Evolutionary conservation across 495 filamentous ascomycete species (phyloP).

Genomic region (Copromyces sp.): DNA sequence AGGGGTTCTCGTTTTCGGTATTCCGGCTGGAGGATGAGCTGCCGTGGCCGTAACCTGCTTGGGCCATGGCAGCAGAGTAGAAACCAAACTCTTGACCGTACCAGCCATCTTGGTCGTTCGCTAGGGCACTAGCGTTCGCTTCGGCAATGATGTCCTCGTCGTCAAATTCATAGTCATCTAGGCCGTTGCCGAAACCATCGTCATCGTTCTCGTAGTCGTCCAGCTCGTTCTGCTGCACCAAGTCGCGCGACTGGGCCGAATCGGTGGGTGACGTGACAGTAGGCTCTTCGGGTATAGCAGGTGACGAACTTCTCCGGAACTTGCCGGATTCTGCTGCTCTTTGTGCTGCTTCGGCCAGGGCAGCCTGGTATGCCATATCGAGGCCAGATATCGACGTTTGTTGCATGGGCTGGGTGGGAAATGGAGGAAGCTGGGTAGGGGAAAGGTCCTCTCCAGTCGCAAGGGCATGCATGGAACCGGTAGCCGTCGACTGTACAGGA

Average conservation of each 20-base stretch:
- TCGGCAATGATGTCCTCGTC: conserved; percentile 89
- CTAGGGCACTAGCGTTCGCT: conserved; percentile 87
- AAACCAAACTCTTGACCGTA: conserved; percentile 99
- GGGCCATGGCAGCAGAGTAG: conserved; percentile 57
- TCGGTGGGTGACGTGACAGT: conserved; percentile 35
- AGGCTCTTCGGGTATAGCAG: conserved; percentile 37
- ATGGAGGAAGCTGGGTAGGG: conserved; percentile 12
- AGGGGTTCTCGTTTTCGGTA: conserved; percentile 29
- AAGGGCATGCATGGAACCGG: conserved; percentile 25
- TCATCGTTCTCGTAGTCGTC: conserved; percentile 30
- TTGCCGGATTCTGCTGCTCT: conserved; percentile 60
- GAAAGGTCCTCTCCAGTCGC: conserved; percentile 4
- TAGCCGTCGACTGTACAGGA: conserved; percentile 21
- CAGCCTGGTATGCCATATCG: conserved; percentile 66
- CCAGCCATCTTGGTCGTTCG: conserved; percentile 82
- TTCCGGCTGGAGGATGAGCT: not conserved
- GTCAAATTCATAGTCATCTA: conserved; percentile 53
- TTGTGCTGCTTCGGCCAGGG: conserved; percentile 68
- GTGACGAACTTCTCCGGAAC: conserved; percentile 51
- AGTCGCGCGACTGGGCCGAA: conserved; percentile 22
- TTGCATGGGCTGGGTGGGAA: conserved; percentile 3
- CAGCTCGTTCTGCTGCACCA: conserved; percentile 13
- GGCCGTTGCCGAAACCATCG: conserved; percentile 33
- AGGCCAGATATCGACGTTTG: conserved; percentile 23
- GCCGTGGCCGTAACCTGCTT: conserved; percentile 13